Conservation (phyloP, 306 rosid genomes). For the Pterocarpus santalinus region DNA sequence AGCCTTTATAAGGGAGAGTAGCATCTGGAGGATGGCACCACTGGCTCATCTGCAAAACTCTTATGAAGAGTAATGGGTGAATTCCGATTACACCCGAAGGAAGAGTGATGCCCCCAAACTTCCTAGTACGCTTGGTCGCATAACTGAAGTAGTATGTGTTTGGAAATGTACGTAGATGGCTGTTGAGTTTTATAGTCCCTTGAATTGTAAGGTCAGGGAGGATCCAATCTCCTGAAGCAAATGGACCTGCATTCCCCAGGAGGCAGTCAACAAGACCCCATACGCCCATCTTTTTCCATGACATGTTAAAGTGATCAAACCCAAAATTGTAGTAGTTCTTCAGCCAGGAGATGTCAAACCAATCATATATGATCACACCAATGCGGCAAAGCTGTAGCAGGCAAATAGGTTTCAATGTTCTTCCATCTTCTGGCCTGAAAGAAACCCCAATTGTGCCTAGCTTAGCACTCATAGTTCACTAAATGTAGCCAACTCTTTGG, state of each 20-base stretch:
- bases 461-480: constrained; percentile 35
- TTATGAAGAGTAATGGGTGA: constrained; percentile 84
- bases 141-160: constrained; percentile 94
- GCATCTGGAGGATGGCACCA: constrained; percentile 92
- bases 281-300: constrained; percentile 84
- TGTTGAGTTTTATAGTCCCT: constrained; percentile 79
- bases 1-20: constrained; percentile 90
- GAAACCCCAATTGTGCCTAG: constrained; percentile 39
- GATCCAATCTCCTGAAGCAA: constrained; percentile 95
- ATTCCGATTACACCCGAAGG: constrained; percentile 83
- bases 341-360: constrained; percentile 89
- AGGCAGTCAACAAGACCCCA: constrained; percentile 85
- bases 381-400: constrained; percentile 88
- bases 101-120: constrained; percentile 76
- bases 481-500: constrained; percentile 15
- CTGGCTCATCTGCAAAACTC: constrained; percentile 95
- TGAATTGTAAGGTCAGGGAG: constrained; percentile 98
- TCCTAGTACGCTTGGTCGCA: constrained; percentile 88
- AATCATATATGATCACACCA: constrained; percentile 89
- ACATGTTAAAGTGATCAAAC: constrained; percentile 87
- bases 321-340: constrained; percentile 93
- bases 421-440: constrained; percentile 92
- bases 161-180: constrained; percentile 70
- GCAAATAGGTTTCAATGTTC: constrained; percentile 73
- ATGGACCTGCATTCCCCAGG: constrained; percentile 86